Percentiles rank a stretch among this genome's conserved stretches.
phyloP scores from a whole-genome alignment of 1,284 basidiomycete species.

The Blastosporella zonata region DNA sequence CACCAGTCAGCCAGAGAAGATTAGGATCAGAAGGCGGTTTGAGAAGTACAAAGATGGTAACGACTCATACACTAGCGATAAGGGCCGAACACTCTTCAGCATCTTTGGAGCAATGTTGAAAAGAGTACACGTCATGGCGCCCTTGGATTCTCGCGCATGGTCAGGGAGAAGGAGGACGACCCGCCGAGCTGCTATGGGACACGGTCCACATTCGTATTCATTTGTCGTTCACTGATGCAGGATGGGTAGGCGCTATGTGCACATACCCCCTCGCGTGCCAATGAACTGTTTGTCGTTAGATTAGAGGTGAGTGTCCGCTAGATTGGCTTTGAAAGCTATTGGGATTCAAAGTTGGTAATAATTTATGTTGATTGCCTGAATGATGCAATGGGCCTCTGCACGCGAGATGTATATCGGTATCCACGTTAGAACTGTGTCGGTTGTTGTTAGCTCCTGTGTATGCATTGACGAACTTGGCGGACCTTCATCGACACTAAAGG shows the following conservation, averaged over 20 bases:
- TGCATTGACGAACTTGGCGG: background rate
- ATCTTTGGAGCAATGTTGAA: constrained; percentile 44
- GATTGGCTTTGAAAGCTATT: too few relatives aligned
- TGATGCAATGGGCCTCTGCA: constrained; percentile 42
- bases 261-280: constrained; percentile 36
- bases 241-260: background rate
- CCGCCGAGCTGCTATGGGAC: constrained; percentile 27
- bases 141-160: constrained; percentile 53
- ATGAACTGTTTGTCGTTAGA: too few relatives aligned
- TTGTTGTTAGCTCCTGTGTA: constrained; percentile 25
- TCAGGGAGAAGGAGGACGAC: constrained; percentile 37
- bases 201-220: constrained; percentile 66
- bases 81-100: constrained; percentile 34
- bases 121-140: constrained; percentile 48
- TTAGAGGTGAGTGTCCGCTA: too few relatives aligned
- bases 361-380: too few relatives aligned
- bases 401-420: constrained; percentile 48
- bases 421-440: constrained; percentile 42
- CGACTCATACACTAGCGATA: constrained; percentile 34
- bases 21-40: constrained; percentile 2
- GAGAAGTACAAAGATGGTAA: constrained; percentile 40
- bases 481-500: constrained; percentile 52
- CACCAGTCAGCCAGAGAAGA: constrained; percentile 53
- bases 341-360: too few relatives aligned
- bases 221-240: constrained; percentile 44